Evolutionary conservation across 140 eudicot species (phyloP).

Genomic region (Stevia rebaudiana): DNA sequence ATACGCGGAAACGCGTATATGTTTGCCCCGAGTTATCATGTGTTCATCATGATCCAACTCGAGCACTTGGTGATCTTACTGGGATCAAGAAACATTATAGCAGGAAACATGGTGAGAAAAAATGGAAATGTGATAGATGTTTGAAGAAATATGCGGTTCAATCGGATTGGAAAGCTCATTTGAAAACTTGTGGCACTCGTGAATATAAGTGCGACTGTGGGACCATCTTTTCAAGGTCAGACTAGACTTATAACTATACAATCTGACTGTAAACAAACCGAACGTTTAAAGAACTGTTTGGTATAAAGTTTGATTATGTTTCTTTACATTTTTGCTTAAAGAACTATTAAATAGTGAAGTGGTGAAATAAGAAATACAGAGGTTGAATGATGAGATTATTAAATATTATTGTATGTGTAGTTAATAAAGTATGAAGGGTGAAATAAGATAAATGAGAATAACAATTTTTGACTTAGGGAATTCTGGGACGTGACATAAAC

Average conservation of each 20-base stretch:
- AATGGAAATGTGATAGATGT: conserved; percentile 82
- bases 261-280: background rate
- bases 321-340: too few species aligned
- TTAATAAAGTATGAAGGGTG: too few species aligned
- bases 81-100: conserved; percentile 82
- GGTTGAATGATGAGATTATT: too few species aligned
- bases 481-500: too few species aligned
- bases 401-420: too few species aligned
- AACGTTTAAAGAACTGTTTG: background rate
- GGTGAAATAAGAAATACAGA: too few species aligned
- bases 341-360: too few species aligned
- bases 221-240: conserved; percentile 75
- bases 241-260: too few species aligned
- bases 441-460: too few species aligned
- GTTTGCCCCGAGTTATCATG: conserved; percentile 71
- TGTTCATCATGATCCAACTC: conserved; percentile 67
- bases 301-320: background rate
- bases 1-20: conserved; percentile 55
- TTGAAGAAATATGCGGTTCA: conserved; percentile 75
- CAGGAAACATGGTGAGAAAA: conserved; percentile 79
- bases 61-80: conserved; percentile 74
- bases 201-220: conserved; percentile 86
- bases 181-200: conserved; percentile 78
- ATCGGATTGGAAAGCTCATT: conserved; percentile 88
- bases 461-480: too few species aligned